phyloP scores from a whole-genome alignment of 306 rosid species.

The Castanospermum australe region DNA sequence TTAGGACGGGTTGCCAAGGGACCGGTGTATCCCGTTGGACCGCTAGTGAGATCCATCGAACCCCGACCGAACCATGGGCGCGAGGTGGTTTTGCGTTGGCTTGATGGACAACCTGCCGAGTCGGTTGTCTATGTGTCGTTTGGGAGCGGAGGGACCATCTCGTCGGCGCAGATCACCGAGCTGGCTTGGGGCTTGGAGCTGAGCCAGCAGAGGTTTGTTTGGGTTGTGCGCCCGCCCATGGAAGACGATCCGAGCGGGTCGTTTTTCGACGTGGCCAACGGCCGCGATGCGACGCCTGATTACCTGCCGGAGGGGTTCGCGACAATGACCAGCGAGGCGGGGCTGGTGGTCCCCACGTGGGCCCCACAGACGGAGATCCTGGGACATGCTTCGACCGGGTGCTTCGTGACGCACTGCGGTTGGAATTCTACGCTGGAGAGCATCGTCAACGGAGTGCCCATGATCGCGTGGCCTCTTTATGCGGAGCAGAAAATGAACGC shows the following conservation, averaged over 20 bases:
- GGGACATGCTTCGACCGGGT: conserved; percentile 46
- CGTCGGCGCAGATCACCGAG: conserved; percentile 48
- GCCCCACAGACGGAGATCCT: conserved; percentile 56
- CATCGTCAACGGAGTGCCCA: conserved; percentile 40
- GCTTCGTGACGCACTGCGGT: conserved; percentile 50
- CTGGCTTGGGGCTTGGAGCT: conserved; percentile 77
- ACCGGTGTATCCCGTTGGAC: conserved; percentile 58
- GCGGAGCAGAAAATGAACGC: conserved; percentile 74
- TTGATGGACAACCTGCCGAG: conserved; percentile 49
- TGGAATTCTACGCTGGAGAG: conserved; percentile 63
- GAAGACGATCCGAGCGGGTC: not conserved
- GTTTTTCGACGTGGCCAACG: conserved; percentile 15
- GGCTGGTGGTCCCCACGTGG: conserved; percentile 46
- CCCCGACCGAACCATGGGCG: not conserved
- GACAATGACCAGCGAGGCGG: conserved; percentile 27
- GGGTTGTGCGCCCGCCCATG: conserved; percentile 65
- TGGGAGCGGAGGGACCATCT: conserved; percentile 72
- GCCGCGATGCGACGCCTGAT: not conserved
- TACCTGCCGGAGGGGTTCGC: conserved; percentile 57
- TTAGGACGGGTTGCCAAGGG: conserved; percentile 17
- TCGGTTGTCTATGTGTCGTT: conserved; percentile 65
- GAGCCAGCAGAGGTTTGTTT: conserved; percentile 63
- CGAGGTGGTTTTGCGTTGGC: conserved; percentile 40
- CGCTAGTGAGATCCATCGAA: conserved; percentile 32
- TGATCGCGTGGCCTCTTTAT: conserved; percentile 74